Evolutionary conservation across 73 alveolate genomes (phyloP).

Genomic region (Paramecium tetraurelia): DNA sequence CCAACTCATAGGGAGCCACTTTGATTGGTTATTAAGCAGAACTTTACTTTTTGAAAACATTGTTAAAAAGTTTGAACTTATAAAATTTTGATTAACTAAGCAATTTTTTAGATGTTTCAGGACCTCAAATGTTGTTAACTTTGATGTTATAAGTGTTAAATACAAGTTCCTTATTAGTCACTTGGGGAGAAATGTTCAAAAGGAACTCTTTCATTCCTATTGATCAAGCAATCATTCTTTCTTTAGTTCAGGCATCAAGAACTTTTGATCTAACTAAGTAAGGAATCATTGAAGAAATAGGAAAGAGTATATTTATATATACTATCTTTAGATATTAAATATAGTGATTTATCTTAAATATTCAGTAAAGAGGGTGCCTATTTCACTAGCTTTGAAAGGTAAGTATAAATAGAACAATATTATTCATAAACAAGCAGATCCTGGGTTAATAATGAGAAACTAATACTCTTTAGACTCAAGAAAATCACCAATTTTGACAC

Average conservation of each 20-base stretch:
- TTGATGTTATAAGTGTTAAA: neutral
- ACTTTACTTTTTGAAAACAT: neutral
- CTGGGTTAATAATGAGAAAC: conserved; percentile 38
- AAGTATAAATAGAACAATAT: neutral
- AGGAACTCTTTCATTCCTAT: neutral
- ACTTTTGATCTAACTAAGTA: neutral
- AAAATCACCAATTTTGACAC: conserved; percentile 21
- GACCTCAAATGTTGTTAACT: conserved; percentile 22
- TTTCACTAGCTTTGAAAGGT: neutral
- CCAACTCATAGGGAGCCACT: neutral
- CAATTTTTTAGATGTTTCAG: neutral
- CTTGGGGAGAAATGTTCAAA: conserved; percentile 37
- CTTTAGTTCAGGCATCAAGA: neutral
- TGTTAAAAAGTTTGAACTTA: neutral
- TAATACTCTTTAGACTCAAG: neutral
- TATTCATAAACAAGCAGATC: conserved; percentile 15
- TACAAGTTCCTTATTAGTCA: neutral
- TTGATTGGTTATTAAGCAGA: conserved; percentile 37
- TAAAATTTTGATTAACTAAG: neutral
- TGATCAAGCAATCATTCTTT: neutral
- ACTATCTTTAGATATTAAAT: neutral
- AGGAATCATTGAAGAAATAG: neutral
- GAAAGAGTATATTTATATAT: neutral
- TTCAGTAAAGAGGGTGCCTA: neutral
- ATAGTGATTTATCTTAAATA: neutral